Evolutionary conservation across 2,329 filamentous ascomycete species (phyloP).

Genomic region (Scedosporium aurantiacum): DNA sequence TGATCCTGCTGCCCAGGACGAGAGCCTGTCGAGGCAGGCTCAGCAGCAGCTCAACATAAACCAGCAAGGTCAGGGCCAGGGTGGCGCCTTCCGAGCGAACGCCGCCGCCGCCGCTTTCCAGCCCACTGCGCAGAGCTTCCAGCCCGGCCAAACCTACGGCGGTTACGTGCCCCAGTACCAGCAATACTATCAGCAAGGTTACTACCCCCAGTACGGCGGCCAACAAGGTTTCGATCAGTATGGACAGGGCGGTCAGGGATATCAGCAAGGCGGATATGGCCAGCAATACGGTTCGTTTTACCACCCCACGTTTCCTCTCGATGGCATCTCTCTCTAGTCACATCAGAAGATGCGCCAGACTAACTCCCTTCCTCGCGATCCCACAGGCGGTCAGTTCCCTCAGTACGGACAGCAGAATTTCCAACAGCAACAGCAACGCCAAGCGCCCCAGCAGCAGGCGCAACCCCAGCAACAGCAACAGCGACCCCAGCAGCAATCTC

Average conservation of each 20-base stretch:
- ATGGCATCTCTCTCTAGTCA: not conserved
- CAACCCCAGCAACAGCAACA: conserved; percentile 27
- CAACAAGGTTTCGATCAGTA: conserved; percentile 35
- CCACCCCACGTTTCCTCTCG: not conserved
- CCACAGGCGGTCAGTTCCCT: conserved; percentile 25
- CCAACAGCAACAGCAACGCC: conserved; percentile 34
- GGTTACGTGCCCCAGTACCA: conserved; percentile 47
- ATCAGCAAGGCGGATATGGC: conserved; percentile 39
- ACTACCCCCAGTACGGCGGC: conserved; percentile 48
- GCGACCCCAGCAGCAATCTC: conserved; percentile 36
- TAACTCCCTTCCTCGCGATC: not conserved
- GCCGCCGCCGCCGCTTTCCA: conserved; percentile 62
- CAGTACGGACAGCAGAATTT: conserved; percentile 40
- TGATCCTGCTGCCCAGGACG: conserved; percentile 66
- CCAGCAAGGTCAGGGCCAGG: conserved; percentile 31
- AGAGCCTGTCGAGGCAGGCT: conserved; percentile 65
- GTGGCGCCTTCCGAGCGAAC: conserved; percentile 34
- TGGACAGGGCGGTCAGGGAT: conserved; percentile 41
- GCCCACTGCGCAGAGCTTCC: conserved; percentile 59
- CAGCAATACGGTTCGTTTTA: conserved; percentile 23
- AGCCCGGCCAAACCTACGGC: conserved; percentile 59
- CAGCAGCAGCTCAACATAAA: conserved; percentile 64
- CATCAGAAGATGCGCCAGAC: not conserved
- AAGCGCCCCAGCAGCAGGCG: conserved; percentile 29
- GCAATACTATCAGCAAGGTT: conserved; percentile 40